Evolutionary conservation across 2,329 filamentous ascomycete genomes (phyloP).

Genomic region (Aspergillus persii): DNA sequence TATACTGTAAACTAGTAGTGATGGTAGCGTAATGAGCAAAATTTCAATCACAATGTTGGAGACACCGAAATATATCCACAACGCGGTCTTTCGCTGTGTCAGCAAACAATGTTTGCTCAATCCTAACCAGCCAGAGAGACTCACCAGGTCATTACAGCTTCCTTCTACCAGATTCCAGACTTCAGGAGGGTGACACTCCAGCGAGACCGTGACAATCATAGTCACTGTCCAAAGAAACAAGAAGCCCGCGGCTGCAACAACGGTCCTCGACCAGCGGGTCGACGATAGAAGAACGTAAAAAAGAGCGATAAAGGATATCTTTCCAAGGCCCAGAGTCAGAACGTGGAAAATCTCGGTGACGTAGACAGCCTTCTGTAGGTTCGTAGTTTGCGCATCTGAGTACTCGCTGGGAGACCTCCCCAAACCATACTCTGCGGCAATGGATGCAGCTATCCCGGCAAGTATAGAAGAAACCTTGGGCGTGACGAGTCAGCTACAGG

Average conservation of each 20-base stretch:
- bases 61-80: background rate
- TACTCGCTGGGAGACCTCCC: background rate
- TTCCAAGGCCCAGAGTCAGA: background rate
- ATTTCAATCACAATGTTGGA: background rate
- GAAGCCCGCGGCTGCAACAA: background rate
- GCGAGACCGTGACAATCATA: background rate
- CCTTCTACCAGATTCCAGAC: background rate
- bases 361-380: background rate
- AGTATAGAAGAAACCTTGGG: background rate
- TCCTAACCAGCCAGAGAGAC: background rate
- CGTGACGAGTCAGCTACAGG: no score
- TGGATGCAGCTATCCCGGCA: background rate
- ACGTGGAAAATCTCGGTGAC: background rate
- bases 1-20: background rate
- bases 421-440: background rate
- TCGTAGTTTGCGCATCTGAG: background rate
- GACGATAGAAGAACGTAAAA: background rate
- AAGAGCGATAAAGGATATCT: background rate
- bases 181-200: background rate
- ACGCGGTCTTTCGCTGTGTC: background rate
- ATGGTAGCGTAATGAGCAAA: background rate
- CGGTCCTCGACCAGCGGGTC: background rate
- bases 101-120: background rate
- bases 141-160: background rate
- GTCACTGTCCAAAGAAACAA: background rate